A percentile compares a stretch with the other conserved stretches of the same genome.
Conservation (phyloP, 352 stramenopile species). For the Thalassiosira hispida region DNA sequence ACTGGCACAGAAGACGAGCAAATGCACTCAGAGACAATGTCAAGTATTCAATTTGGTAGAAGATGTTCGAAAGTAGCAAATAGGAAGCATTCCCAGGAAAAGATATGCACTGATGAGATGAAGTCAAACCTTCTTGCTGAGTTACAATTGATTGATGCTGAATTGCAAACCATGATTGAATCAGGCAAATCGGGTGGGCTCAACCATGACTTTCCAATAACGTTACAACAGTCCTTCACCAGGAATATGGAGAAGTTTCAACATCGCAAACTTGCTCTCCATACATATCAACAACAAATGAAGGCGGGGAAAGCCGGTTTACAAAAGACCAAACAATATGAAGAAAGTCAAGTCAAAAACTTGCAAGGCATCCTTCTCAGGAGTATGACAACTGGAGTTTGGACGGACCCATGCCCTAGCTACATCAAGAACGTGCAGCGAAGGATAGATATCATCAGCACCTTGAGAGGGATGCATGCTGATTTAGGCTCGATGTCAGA, state of each 20-base stretch:
- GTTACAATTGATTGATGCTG: not conserved
- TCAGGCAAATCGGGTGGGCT: constrained; percentile 1
- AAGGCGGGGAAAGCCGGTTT: not conserved
- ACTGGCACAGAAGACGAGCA: not conserved
- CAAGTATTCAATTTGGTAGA: constrained; percentile 5
- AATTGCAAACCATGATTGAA: constrained; percentile 3
- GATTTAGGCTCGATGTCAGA: not conserved
- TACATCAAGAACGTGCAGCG: constrained; percentile 18
- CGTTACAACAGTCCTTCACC: constrained; percentile 1
- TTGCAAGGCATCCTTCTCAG: constrained; percentile 2
- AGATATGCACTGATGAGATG: not conserved
- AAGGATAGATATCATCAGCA: constrained; percentile 7
- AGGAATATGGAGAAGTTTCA: constrained; percentile 5
- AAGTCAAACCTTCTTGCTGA: constrained; percentile 3
- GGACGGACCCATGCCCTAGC: not conserved
- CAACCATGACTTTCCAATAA: constrained; percentile 2
- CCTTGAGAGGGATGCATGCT: constrained; percentile 4
- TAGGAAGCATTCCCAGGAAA: not conserved
- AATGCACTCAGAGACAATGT: constrained; percentile 4
- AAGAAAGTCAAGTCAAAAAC: constrained; percentile 5
- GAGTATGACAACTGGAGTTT: constrained; percentile 11
- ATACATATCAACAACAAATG: constrained; percentile 6
- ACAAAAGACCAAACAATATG: constrained; percentile 2
- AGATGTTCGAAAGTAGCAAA: constrained; percentile 12
- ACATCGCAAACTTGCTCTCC: constrained; percentile 1